Evolutionary conservation across 2,329 filamentous ascomycete species (phyloP).

Genomic region (Reticulascus tulasneorum): DNA sequence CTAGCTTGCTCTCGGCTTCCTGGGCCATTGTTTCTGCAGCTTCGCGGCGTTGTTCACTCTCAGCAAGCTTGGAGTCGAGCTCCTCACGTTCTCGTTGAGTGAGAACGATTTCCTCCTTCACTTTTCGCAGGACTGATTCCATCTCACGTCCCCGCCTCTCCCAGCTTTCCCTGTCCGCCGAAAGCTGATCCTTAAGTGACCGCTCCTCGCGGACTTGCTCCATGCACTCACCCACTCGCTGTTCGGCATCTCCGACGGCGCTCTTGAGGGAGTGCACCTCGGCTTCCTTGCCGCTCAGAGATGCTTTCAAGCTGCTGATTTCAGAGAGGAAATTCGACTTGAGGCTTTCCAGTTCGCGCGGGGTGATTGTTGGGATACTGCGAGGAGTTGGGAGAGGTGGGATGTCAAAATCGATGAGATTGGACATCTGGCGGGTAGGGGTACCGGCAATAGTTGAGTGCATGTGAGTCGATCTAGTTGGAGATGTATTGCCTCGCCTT

Average conservation of each 20-base stretch:
- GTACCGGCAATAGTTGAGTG: conserved; percentile 37
- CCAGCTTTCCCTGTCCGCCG: conserved; percentile 76
- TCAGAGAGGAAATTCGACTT: conserved; percentile 90
- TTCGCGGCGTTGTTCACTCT: conserved; percentile 69
- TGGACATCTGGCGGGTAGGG: conserved; percentile 55
- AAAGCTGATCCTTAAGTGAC: conserved; percentile 64
- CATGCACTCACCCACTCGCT: conserved; percentile 80
- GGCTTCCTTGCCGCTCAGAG: conserved; percentile 86
- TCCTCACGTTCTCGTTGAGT: conserved; percentile 79
- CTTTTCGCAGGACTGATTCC: conserved; percentile 72
- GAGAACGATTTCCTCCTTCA: conserved; percentile 76
- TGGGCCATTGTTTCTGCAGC: conserved; percentile 72
- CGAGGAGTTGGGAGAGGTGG: conserved; percentile 90
- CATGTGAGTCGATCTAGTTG: conserved; percentile 17
- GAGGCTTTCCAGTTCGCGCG: conserved; percentile 85
- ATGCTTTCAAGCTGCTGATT: conserved; percentile 90
- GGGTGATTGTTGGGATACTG: conserved; percentile 85
- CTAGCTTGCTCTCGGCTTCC: conserved; percentile 72
- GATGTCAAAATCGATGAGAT: conserved; percentile 85
- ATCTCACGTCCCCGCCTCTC: conserved; percentile 82
- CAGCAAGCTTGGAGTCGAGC: conserved; percentile 70
- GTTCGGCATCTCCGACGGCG: conserved; percentile 85
- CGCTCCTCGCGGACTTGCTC: conserved; percentile 79
- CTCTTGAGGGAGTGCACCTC: conserved; percentile 84
- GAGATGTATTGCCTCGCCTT: conserved; percentile 21